Percentiles rank a stretch among this genome's conserved stretches.
These are phyloP conservation scores for Euphrasia confusa DNA, from an alignment of 257 asterid genomes.

Conservation along the genomic window DNA sequence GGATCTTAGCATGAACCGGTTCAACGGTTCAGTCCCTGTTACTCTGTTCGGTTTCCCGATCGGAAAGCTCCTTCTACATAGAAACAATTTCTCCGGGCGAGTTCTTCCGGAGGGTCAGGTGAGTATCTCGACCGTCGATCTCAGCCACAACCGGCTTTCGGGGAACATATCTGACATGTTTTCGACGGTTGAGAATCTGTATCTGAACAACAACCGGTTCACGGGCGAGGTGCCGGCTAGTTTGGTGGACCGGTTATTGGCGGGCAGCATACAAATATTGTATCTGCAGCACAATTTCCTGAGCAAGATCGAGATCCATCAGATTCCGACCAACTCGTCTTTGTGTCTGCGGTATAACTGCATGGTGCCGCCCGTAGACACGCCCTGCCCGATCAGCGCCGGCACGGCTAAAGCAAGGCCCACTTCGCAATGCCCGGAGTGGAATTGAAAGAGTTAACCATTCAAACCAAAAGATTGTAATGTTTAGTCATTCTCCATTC, in stretches of 20 bases:
- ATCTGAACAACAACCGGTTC: conserved; percentile 89
- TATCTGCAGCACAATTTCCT: conserved; percentile 82
- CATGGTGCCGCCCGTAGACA: conserved; percentile 78
- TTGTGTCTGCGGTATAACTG: conserved; percentile 91
- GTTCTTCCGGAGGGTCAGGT: conserved; percentile 55
- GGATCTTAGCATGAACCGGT: conserved; percentile 72
- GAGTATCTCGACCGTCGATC: conserved; percentile 57
- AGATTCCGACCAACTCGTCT: conserved; percentile 71
- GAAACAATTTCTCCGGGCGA: conserved; percentile 66
- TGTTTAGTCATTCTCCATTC: no score
- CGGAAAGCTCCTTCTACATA: conserved; percentile 63
- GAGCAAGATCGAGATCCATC: conserved; percentile 73
- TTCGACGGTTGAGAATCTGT: conserved; percentile 70
- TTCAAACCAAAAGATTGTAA: no score
- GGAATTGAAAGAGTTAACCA: conserved; percentile 48
- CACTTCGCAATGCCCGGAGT: conserved; percentile 61
- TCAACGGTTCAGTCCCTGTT: conserved; percentile 61
- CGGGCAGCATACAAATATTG: conserved; percentile 50
- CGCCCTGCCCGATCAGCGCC: conserved; percentile 83
- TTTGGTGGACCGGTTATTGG: conserved; percentile 71
- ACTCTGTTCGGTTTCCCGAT: conserved; percentile 51
- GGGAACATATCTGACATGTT: conserved; percentile 67
- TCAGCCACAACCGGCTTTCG: conserved; percentile 73
- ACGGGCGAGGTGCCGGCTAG: conserved; percentile 67
- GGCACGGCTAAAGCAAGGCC: conserved; percentile 83